Evolutionary conservation across 768 basidiomycete genomes (phyloP).

Genomic region (Hericium rajendrae): DNA sequence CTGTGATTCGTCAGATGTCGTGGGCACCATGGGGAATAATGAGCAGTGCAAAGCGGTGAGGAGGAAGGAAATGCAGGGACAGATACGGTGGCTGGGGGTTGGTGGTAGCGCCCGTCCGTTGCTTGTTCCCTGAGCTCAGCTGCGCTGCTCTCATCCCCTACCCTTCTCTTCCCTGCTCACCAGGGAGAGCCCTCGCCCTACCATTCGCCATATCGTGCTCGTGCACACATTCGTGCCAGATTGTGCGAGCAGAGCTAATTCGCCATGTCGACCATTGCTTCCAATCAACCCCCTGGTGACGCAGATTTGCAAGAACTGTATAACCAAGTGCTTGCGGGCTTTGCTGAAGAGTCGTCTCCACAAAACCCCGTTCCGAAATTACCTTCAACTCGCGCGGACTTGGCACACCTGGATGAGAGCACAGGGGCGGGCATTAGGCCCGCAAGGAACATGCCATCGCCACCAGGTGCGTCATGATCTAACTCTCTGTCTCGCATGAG

Average conservation of each 20-base stretch:
- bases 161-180: too few relatives aligned
- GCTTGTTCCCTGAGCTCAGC: background rate
- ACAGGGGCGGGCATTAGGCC: background rate
- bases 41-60: too few relatives aligned
- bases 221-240: too few relatives aligned
- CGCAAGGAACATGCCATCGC: background rate
- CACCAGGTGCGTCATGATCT: background rate
- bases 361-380: conserved; percentile 11
- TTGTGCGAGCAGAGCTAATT: too few relatives aligned
- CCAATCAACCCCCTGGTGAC: conserved; percentile 39
- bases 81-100: too few relatives aligned
- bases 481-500: too few relatives aligned
- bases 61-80: too few relatives aligned
- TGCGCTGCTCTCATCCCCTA: background rate
- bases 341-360: conserved; percentile 39
- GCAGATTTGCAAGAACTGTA: conserved; percentile 68
- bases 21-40: too few relatives aligned
- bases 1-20: too few relatives aligned
- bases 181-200: background rate
- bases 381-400: conserved; percentile 2
- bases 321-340: conserved; percentile 65
- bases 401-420: too few relatives aligned
- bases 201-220: background rate
- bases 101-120: background rate
- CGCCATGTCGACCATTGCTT: conserved; percentile 9